Evolutionary conservation across 805 yeast genomes (phyloP), one percentile per base, ranked within the genome.

Genomic region (Sugiyamaella chiloensis): DNA sequence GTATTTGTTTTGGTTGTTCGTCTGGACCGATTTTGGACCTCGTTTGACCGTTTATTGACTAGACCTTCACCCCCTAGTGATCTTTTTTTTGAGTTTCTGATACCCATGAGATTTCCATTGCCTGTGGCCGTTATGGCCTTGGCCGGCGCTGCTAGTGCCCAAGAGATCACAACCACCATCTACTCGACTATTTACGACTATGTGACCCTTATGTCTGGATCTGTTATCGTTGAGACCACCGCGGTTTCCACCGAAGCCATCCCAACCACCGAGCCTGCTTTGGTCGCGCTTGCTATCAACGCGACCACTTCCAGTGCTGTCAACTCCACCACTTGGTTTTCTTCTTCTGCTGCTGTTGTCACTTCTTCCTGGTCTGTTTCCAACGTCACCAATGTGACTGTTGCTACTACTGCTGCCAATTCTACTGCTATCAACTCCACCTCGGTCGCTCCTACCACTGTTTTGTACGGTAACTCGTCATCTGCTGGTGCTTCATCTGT

Each of bases 91-190:
- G 37, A 11, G 21, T 3, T 4, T 12, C 9, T 9, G 16, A 40
- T 40, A 40, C 42, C 42, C 42, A 24, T 26, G 31, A 40, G 16
- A 32, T 32, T 24, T 26, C 17, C 31, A 14, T 8, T 37, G 23
- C 12, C n/a, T 9, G 32, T 26, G 24, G 42, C 42, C 42, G 21
- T 20, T 31, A 32, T 26, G 11, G 31, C 42, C 16, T 14, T 19
- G 4, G 42, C 29, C 9, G 42, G 12, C 23, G 16, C 17, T 16
- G 42, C 42, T 32, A 31, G 27, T 31, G 19, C 40, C 14, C 30
- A 40, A 12, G 59, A 55, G 39, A 23, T 46, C 34, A 54, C 56
- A 45, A 55, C 59, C 42, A 55, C 59, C 45, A 35, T 55, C 44
- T 50, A 29, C 41, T 50, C 55, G 24, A 55, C 59, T 24, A 46